Conservation (phyloP, 2,329 filamentous ascomycete species). For the Fusarium sulawesiense region DNA sequence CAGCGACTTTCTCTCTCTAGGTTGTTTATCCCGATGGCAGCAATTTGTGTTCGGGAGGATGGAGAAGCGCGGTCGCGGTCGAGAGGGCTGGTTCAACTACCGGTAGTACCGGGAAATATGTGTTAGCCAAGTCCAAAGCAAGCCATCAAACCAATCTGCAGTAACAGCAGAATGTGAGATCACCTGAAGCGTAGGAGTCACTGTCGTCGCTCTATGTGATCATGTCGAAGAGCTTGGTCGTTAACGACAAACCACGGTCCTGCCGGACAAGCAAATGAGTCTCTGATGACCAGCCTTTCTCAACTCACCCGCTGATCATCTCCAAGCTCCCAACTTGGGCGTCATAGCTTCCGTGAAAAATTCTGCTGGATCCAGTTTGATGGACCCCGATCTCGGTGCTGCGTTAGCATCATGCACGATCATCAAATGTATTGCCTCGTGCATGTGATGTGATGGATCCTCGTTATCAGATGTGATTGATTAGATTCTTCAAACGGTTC, state of each 20-base stretch:
- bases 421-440: constrained; percentile 1
- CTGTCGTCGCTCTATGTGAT: neutral
- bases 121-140: neutral
- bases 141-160: neutral
- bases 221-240: neutral
- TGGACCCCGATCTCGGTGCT: constrained; percentile 31
- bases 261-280: neutral
- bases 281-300: neutral
- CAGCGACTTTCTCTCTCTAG: neutral
- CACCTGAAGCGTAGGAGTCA: neutral
- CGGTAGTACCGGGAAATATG: constrained; percentile 7
- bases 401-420: constrained; percentile 21
- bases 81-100: constrained; percentile 15
- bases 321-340: neutral
- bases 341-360: constrained; percentile 24
- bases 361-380: neutral
- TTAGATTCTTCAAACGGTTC: constrained; percentile 38
- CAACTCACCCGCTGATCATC: neutral
- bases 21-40: neutral
- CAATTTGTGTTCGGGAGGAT: neutral
- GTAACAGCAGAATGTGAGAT: neutral
- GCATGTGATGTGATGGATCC: constrained; percentile 16
- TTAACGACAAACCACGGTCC: neutral
- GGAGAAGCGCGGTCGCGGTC: neutral
- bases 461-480: constrained; percentile 44